Evolutionary conservation across 768 basidiomycete species (phyloP).

Genomic region (Boletus edulis): DNA sequence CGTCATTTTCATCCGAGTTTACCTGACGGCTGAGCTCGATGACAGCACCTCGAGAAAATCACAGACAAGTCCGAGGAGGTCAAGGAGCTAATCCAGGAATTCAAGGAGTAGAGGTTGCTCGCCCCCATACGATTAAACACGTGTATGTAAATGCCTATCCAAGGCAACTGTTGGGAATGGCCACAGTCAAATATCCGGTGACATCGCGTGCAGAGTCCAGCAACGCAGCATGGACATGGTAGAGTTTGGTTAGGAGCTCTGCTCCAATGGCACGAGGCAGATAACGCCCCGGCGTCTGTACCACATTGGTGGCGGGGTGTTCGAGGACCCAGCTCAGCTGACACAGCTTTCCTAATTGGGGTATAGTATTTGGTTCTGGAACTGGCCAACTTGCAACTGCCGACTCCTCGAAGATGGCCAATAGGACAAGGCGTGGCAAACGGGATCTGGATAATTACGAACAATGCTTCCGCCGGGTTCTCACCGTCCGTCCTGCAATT

Average conservation of each 20-base stretch:
- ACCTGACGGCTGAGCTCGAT: slow-evolving; percentile 4
- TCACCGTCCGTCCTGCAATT: neutral
- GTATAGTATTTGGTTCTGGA: slow-evolving; percentile 7
- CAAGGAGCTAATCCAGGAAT: slow-evolving; percentile 54
- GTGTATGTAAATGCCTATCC: neutral
- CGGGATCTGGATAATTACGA: neutral
- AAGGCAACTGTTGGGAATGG: neutral
- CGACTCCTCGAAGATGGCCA: neutral
- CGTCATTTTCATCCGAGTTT: neutral
- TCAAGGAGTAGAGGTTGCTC: slow-evolving; percentile 44
- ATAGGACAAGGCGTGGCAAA: neutral
- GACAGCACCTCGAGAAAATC: slow-evolving; percentile 54
- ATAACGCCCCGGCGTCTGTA: slow-evolving; percentile 30
- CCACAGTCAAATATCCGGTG: neutral
- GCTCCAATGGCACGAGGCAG: slow-evolving; percentile 23
- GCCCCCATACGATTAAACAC: slow-evolving; percentile 2
- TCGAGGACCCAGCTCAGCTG: slow-evolving; percentile 12
- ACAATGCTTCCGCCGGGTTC: neutral
- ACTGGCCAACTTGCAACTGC: neutral
- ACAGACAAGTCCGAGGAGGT: slow-evolving; percentile 45
- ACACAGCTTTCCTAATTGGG: slow-evolving; percentile 13
- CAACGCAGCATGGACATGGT: no score
- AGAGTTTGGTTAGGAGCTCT: neutral
- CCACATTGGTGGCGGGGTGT: slow-evolving; percentile 18
- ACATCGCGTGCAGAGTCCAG: slow-evolving; percentile 5